A percentile compares a stretch with the other conserved stretches of the same genome.
These are phyloP conservation scores for Pichia sp. DNA, from an alignment of 1,139 yeast genomes.

Conservation along the genomic window DNA sequence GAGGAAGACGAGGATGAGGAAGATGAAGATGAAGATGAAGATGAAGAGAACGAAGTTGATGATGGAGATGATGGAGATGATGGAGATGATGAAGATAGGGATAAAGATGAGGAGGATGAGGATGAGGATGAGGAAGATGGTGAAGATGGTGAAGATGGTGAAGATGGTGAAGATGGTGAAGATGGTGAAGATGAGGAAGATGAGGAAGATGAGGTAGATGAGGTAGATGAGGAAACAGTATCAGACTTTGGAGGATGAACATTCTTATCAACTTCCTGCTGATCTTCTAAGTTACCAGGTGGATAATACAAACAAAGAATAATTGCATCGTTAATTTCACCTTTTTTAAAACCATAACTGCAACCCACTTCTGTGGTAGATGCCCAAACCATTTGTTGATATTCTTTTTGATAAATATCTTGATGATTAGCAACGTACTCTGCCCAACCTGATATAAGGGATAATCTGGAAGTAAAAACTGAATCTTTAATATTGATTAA, in stretches of 20 bases:
- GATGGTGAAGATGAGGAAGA: not conserved
- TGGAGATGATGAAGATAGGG: no score
- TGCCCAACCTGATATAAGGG: not conserved
- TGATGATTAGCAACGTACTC: not conserved
- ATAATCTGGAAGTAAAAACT: not conserved
- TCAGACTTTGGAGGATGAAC: not conserved
- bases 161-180: not conserved
- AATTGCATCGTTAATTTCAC: not conserved
- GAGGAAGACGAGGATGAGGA: not conserved
- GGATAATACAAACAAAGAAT: not conserved
- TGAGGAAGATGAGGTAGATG: not conserved
- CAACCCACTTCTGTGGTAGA: not conserved
- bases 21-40: not conserved
- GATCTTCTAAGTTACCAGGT: not conserved
- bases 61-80: no score
- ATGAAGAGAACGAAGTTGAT: not conserved
- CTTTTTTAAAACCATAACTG: not conserved
- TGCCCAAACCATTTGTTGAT: not conserved
- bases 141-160: no score
- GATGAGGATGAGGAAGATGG: no score
- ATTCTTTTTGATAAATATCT: not conserved
- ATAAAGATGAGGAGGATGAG: no score
- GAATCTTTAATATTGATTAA: not conserved
- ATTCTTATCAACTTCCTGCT: not conserved
- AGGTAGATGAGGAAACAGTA: not conserved